phyloP scores from a whole-genome alignment of 768 basidiomycete genomes.

The Boletales sp. region DNA sequence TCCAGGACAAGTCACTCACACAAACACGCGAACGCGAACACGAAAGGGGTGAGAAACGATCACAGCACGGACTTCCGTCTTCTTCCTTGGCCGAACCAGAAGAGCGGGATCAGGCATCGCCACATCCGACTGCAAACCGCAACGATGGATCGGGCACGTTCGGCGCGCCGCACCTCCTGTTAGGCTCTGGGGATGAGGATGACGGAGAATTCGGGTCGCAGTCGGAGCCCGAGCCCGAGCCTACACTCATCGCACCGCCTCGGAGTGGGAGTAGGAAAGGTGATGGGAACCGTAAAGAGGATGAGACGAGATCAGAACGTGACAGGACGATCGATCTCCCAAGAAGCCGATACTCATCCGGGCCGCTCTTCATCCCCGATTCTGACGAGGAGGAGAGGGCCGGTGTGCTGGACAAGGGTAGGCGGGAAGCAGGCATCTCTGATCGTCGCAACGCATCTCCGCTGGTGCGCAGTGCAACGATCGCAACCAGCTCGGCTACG shows the following conservation, averaged over 20 bases:
- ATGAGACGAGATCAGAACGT: neutral
- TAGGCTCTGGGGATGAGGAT: neutral
- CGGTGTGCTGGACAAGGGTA: constrained; percentile 1
- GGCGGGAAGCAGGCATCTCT: neutral
- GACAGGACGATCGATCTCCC: constrained; percentile 1
- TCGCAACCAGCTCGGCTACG: neutral
- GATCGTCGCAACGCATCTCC: neutral
- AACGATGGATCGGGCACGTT: constrained; percentile 2
- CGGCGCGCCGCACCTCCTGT: constrained; percentile 11
- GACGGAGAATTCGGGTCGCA: neutral
- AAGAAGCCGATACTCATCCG: constrained; percentile 12
- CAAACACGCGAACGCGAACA: neutral
- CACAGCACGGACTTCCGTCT: neutral
- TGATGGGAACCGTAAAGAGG: neutral
- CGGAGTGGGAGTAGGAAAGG: constrained; percentile 1
- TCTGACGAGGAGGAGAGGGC: constrained; percentile 12
- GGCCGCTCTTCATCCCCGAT: constrained; percentile 26
- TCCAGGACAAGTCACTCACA: neutral
- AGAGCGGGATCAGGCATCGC: neutral
- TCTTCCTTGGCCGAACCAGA: neutral
- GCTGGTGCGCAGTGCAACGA: neutral
- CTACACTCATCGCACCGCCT: constrained; percentile 15
- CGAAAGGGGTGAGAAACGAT: constrained; percentile 2
- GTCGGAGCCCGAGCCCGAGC: constrained; percentile 12
- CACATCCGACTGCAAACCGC: neutral